Evolutionary conservation across 1,284 basidiomycete species (phyloP).

Genomic region (Paramarasmius palmivorus): DNA sequence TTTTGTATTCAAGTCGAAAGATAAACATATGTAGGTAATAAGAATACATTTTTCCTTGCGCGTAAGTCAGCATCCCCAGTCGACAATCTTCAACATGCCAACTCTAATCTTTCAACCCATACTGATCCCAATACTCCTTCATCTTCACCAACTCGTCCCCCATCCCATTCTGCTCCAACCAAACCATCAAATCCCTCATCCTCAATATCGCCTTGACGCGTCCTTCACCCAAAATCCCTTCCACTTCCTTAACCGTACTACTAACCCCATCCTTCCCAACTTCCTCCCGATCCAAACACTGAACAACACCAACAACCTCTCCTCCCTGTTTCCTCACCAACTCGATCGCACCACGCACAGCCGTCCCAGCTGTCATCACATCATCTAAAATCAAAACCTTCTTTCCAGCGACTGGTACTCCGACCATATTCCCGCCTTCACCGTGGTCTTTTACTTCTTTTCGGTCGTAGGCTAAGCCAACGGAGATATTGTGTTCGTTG

Average conservation of each 20-base stretch:
- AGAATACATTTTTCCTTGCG: background rate
- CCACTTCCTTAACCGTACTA: slow-evolving; percentile 87
- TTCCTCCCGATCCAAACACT: slow-evolving; percentile 91
- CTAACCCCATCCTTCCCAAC: slow-evolving; percentile 67
- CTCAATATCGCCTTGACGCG: slow-evolving; percentile 77
- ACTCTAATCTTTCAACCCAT: slow-evolving; percentile 58
- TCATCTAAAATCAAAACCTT: slow-evolving; percentile 91
- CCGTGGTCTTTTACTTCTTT: slow-evolving; percentile 98
- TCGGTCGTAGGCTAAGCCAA: slow-evolving; percentile 90
- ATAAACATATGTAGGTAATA: no score
- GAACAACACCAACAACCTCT: slow-evolving; percentile 87
- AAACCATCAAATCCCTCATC: slow-evolving; percentile 85
- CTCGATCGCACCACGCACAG: slow-evolving; percentile 80
- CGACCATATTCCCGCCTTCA: slow-evolving; percentile 94
- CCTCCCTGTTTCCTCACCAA: slow-evolving; percentile 71
- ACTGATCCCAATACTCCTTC: slow-evolving; percentile 79
- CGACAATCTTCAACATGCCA: background rate
- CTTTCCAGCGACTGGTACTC: slow-evolving; percentile 78
- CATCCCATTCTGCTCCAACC: slow-evolving; percentile 73
- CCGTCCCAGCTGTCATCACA: slow-evolving; percentile 96
- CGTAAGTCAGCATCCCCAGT: background rate
- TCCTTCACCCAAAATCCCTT: slow-evolving; percentile 69
- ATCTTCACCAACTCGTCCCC: slow-evolving; percentile 72
- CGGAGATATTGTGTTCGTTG: slow-evolving; percentile 62
- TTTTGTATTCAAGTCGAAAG: no score